Conservation (phyloP, 495 filamentous ascomycete genomes). For the Neurospora intermedia region DNA sequence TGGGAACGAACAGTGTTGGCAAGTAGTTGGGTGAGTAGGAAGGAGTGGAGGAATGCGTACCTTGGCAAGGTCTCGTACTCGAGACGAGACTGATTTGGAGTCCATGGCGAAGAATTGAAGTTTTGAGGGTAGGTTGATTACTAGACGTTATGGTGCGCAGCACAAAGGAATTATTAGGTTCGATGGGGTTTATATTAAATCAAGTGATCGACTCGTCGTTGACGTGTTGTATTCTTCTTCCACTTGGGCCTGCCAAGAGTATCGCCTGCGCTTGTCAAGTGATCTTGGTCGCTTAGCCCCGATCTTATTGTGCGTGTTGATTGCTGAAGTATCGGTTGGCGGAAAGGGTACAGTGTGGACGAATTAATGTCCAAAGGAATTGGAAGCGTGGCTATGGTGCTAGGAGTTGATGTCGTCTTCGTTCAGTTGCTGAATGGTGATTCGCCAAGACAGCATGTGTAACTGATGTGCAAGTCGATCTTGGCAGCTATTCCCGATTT, state of each 20-base stretch:
- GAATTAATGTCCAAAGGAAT: too few species aligned
- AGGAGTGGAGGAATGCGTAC: neutral
- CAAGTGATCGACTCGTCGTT: neutral
- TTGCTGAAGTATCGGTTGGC: neutral
- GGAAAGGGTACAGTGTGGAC: neutral
- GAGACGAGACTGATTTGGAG: slow-evolving; percentile 6
- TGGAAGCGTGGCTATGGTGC: too few species aligned
- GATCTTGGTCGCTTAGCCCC: neutral
- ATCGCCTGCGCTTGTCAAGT: neutral
- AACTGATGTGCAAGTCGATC: neutral
- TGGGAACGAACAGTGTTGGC: neutral
- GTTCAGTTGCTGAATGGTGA: neutral
- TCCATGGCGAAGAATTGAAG: slow-evolving; percentile 3
- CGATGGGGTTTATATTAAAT: neutral
- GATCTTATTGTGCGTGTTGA: neutral
- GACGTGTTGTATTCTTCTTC: neutral
- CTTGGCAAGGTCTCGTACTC: slow-evolving; percentile 11
- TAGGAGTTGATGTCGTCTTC: neutral
- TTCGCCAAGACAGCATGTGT: neutral
- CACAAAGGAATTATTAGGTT: neutral
- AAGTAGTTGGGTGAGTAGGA: neutral
- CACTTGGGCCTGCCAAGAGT: neutral
- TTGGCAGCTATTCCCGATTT: neutral
- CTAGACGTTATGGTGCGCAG: neutral
- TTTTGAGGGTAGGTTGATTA: neutral